phyloP scores from a whole-genome alignment of 805 yeast genomes.

The Ogataea saltuana region DNA sequence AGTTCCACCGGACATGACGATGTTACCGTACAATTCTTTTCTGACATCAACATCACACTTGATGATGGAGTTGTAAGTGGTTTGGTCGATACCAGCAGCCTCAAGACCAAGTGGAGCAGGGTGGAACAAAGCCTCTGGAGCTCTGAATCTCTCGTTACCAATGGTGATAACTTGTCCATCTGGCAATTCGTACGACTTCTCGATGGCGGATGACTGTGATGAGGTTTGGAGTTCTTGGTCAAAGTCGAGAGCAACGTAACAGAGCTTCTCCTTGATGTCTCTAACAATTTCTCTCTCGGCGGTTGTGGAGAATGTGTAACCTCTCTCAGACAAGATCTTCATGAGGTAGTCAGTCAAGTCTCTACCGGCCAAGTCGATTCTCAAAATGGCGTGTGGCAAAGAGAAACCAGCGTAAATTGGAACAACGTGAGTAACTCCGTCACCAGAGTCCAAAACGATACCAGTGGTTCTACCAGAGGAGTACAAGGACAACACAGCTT shows the following conservation, averaged over 20 bases:
- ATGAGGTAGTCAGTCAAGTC: conserved; percentile 98
- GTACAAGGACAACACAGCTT: conserved; percentile 96
- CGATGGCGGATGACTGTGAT: conserved; percentile 95
- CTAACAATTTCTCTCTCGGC: conserved; percentile 97
- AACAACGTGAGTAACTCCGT: conserved; percentile 99
- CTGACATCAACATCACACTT: conserved; percentile 99
- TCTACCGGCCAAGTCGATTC: conserved; percentile 99
- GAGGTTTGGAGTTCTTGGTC: conserved; percentile 99
- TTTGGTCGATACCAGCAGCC: conserved; percentile 99
- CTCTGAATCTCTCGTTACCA: conserved; percentile 99
- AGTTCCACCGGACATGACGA: conserved; percentile 99
- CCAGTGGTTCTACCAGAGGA: conserved; percentile 99
- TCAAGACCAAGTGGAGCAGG: conserved; percentile 88
- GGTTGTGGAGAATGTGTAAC: conserved; percentile 97
- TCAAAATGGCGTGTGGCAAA: conserved; percentile 96
- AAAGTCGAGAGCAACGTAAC: conserved; percentile 98
- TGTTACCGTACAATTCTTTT: conserved; percentile 98
- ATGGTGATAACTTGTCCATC: conserved; percentile 99
- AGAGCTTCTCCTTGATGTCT: conserved; percentile 97
- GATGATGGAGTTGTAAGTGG: conserved; percentile 91
- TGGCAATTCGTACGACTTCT: conserved; percentile 98
- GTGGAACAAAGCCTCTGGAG: conserved; percentile 99
- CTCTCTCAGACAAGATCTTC: conserved; percentile 98
- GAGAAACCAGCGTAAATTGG: conserved; percentile 99
- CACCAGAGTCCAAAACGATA: conserved; percentile 99